A percentile compares a stretch with the other conserved stretches of the same genome.
Evolutionary conservation across 31 red algal genomes (phyloP).

Genomic region (Porphyra umbilicalis): DNA sequence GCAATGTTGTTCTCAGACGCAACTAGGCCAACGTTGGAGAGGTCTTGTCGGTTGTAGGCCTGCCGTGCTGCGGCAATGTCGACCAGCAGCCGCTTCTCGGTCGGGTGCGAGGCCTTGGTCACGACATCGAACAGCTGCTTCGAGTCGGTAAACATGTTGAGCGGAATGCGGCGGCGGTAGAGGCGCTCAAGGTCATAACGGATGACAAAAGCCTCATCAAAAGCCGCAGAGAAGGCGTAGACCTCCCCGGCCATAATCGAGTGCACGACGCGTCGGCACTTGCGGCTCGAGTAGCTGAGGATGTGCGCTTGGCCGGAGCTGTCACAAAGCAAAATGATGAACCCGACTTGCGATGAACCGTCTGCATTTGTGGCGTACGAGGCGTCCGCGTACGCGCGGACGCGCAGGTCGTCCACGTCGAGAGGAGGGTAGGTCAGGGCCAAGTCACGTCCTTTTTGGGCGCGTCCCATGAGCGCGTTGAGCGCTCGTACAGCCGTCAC

Average conservation of each 20-base stretch:
- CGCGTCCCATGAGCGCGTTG: constrained; percentile 2
- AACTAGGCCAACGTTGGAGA: not conserved
- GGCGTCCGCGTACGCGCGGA: constrained; percentile 14
- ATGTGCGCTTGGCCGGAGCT: not conserved
- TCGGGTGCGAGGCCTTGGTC: not conserved
- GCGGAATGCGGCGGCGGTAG: not conserved
- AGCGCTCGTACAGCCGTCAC: not conserved
- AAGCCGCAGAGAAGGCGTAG: not conserved
- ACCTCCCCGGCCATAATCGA: constrained; percentile 1
- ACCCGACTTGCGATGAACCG: constrained; percentile 1
- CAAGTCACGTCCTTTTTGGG: not conserved
- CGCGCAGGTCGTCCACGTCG: not conserved
- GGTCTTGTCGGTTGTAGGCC: not conserved
- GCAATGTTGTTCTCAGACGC: too few species aligned
- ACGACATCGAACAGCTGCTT: constrained; percentile 2
- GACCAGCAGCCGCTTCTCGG: not conserved
- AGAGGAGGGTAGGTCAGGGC: not conserved
- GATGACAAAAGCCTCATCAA: not conserved
- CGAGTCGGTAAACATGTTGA: constrained; percentile 3
- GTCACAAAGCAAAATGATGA: constrained; percentile 9
- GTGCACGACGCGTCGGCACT: not conserved
- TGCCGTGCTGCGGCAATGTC: not conserved
- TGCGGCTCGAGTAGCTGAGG: constrained; percentile 9
- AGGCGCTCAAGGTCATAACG: not conserved
- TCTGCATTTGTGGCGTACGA: constrained; percentile 2